These are phyloP conservation scores for Syzygium aqueum DNA, from an alignment of 345 rosid species.

Conservation along the genomic window DNA sequence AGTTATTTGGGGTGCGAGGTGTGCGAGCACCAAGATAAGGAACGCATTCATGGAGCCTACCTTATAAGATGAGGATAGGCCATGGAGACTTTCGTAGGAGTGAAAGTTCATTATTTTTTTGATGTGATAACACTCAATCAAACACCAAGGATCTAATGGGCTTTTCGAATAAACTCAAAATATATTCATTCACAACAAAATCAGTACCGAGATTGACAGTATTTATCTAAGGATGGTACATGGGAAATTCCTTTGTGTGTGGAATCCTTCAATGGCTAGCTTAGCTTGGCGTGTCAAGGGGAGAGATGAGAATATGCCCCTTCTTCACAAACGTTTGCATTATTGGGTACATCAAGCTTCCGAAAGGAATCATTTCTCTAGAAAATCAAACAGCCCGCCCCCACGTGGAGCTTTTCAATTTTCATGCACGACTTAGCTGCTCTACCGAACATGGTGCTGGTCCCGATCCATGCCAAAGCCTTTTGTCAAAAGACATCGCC, in stretches of 20 bases:
- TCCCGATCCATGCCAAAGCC: neutral
- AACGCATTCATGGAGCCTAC: too few relatives aligned
- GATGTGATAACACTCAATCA: too few relatives aligned
- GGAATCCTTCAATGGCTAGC: neutral
- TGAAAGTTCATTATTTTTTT: too few relatives aligned
- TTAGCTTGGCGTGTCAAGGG: neutral
- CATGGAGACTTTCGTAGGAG: too few relatives aligned
- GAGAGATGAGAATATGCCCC: neutral
- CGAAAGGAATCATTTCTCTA: neutral
- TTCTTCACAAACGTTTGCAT: neutral
- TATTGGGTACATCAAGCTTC: neutral
- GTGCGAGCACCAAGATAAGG: too few relatives aligned
- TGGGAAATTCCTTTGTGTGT: neutral
- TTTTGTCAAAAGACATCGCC: neutral
- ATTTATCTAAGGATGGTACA: neutral
- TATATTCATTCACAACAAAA: neutral
- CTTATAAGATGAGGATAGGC: too few relatives aligned
- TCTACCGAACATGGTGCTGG: neutral
- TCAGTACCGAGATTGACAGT: neutral
- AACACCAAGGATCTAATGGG: too few relatives aligned
- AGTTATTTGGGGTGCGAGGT: too few relatives aligned
- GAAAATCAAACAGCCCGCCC: neutral
- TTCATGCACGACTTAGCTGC: neutral
- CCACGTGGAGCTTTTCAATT: neutral
- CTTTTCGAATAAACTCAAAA: neutral